These are phyloP conservation scores for Artemisia argyi DNA, from an alignment of 129 eudicot species.

Conservation along the genomic window DNA sequence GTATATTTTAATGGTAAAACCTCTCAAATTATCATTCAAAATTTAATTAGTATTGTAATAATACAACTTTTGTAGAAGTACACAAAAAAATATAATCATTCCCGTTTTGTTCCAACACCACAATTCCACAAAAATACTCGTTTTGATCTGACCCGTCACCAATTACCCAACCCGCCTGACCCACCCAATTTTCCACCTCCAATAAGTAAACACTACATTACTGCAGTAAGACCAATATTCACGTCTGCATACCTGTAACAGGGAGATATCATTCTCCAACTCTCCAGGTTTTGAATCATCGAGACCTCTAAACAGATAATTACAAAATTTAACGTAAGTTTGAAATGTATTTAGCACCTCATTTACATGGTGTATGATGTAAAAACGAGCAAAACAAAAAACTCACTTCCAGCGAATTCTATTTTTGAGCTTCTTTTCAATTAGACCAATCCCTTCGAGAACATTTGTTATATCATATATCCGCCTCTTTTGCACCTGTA, in stretches of 20 bases:
- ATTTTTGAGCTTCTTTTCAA: slow-evolving; percentile 96
- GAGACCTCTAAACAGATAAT: slow-evolving; percentile 61
- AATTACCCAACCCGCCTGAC: not conserved
- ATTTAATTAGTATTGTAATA: not conserved
- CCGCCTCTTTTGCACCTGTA: slow-evolving; percentile 96
- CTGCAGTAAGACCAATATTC: slow-evolving; percentile 8
- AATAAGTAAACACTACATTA: not conserved
- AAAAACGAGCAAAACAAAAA: slow-evolving; percentile 8
- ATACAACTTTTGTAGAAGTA: not conserved
- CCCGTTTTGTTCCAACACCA: no score
- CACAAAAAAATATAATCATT: no score
- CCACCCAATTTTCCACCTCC: not conserved
- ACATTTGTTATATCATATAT: slow-evolving; percentile 98
- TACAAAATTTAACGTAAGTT: slow-evolving; percentile 17
- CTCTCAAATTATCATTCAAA: no score
- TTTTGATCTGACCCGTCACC: not conserved
- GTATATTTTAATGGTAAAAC: no score
- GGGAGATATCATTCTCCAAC: slow-evolving; percentile 58
- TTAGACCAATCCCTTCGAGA: slow-evolving; percentile 98
- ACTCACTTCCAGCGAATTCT: slow-evolving; percentile 96
- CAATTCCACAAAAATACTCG: no score
- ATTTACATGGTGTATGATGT: not conserved
- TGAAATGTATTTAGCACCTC: not conserved
- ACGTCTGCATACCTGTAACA: slow-evolving; percentile 59
- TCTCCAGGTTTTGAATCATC: slow-evolving; percentile 87